These are phyloP conservation scores for Leishmania aethiopica DNA, from an alignment of 208 protist species.

Conservation along the genomic window DNA sequence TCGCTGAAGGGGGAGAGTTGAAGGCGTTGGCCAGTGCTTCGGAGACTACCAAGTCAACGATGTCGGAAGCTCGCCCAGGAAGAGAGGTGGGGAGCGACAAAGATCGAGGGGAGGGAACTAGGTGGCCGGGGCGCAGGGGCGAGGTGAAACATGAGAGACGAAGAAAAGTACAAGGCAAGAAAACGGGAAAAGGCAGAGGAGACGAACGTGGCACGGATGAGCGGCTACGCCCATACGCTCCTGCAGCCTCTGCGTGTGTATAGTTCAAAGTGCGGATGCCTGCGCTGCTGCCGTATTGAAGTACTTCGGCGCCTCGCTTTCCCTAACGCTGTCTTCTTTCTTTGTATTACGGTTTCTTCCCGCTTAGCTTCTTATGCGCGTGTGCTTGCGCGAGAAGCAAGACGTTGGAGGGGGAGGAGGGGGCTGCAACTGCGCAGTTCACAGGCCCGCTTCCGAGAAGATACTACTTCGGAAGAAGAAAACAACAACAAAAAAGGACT, in stretches of 20 bases:
- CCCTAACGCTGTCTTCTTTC: too few species aligned
- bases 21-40: neutral
- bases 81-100: neutral
- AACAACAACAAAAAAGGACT: neutral
- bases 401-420: neutral
- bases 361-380: too few species aligned
- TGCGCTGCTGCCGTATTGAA: neutral
- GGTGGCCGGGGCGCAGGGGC: neutral
- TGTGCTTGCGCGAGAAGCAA: neutral
- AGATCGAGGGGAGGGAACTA: neutral
- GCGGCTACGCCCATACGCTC: neutral
- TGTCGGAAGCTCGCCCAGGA: neutral
- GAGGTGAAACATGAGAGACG: neutral
- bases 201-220: conserved; percentile 1
- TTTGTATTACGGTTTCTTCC: neutral
- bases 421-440: neutral
- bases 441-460: neutral
- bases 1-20: neutral
- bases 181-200: conserved; percentile 8
- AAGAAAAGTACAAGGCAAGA: neutral
- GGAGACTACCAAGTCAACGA: neutral
- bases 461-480: neutral
- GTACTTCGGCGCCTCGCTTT: neutral
- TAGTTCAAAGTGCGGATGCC: neutral
- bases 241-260: neutral